Evolutionary conservation across 2,329 filamentous ascomycete genomes (phyloP).

Genomic region (Myriosclerotinia duriaeana): DNA sequence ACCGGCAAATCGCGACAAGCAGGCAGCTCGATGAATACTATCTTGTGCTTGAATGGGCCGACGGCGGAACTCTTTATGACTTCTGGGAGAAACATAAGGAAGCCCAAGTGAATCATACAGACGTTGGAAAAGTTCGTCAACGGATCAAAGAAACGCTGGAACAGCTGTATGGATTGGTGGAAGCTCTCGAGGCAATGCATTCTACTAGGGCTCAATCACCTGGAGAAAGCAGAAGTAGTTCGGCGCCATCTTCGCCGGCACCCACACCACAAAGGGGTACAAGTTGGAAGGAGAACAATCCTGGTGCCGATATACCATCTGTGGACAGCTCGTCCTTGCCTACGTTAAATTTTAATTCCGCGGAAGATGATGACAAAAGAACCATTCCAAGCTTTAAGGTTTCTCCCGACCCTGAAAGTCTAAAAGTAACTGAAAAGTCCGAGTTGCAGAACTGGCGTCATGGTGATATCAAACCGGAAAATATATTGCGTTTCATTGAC

Average conservation of each 20-base stretch:
- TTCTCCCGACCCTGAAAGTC: background rate
- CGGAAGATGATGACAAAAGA: background rate
- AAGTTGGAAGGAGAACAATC: background rate
- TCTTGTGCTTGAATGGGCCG: constrained; percentile 2
- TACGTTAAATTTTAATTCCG: background rate
- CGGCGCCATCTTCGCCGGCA: background rate
- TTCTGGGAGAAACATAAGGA: background rate
- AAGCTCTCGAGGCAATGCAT: constrained; percentile 1
- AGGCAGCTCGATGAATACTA: background rate
- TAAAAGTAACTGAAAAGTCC: background rate
- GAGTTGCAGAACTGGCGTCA: constrained; percentile 4
- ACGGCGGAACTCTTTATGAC: constrained; percentile 3
- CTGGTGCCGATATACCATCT: background rate
- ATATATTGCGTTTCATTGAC: background rate
- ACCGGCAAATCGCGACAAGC: background rate
- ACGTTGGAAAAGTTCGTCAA: background rate
- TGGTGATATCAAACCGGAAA: constrained; percentile 6
- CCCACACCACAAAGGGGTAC: background rate
- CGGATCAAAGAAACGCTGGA: background rate
- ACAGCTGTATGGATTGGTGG: background rate
- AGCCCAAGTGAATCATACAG: background rate
- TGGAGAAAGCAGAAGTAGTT: background rate
- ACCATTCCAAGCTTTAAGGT: background rate
- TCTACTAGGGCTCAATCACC: background rate
- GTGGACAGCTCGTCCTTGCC: background rate